Evolutionary conservation across 192 early-diverging fungal genomes (phyloP).

Genomic region (Phycomyces blakesleeanus): DNA sequence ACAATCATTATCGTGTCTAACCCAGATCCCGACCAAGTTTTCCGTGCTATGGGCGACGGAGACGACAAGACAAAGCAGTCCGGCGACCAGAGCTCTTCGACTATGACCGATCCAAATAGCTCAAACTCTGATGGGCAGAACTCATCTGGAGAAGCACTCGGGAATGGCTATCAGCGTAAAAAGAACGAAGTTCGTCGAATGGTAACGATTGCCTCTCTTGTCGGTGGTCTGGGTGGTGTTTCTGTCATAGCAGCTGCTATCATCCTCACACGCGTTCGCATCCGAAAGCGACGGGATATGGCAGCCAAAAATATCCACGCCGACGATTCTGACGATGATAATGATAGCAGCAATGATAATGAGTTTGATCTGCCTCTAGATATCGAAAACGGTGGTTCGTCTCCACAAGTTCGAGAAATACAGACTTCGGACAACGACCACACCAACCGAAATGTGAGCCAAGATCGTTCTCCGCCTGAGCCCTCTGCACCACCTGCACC

Average conservation of each 20-base stretch:
- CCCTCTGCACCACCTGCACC: constrained; percentile 3
- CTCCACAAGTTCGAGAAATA: not conserved
- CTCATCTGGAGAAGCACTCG: not conserved
- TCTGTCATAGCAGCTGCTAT: constrained; percentile 1
- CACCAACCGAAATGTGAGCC: not conserved
- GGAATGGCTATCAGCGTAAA: not conserved
- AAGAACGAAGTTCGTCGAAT: not conserved
- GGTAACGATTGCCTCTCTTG: constrained; percentile 7
- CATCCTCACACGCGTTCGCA: not conserved
- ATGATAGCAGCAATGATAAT: not conserved
- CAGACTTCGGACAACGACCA: not conserved
- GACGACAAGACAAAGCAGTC: not conserved
- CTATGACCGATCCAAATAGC: not conserved
- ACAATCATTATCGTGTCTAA: not conserved
- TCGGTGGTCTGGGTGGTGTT: constrained; percentile 13
- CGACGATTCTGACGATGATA: not conserved
- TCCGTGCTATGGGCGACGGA: not conserved
- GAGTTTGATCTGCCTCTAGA: not conserved
- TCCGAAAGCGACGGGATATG: not conserved
- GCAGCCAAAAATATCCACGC: not conserved
- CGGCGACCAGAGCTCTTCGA: not conserved
- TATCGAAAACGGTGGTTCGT: not conserved
- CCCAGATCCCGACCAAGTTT: constrained; percentile 1
- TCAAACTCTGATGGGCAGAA: not conserved
- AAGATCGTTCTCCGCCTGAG: not conserved